phyloP scores from a whole-genome alignment of 208 protist species.

The Leishmania tropica region DNA sequence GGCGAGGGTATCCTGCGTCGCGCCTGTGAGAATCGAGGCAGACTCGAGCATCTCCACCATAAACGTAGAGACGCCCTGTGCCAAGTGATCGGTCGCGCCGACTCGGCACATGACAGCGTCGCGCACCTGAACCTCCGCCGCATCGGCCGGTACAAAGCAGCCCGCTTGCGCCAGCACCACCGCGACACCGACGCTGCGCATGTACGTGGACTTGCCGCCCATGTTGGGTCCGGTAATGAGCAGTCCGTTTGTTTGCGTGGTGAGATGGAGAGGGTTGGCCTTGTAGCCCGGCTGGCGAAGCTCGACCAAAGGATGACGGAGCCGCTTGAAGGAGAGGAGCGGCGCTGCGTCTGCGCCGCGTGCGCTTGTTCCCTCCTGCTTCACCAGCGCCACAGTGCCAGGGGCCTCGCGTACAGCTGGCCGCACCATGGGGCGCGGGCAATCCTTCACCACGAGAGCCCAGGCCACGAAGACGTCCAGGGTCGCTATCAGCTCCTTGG shows the following conservation, averaged over 20 bases:
- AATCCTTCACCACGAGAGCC: slow-evolving; percentile 85
- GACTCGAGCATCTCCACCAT: slow-evolving; percentile 99
- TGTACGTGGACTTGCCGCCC: slow-evolving; percentile 99
- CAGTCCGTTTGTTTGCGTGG: slow-evolving; percentile 65
- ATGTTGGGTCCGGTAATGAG: slow-evolving; percentile 96
- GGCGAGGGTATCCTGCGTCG: slow-evolving; percentile 95
- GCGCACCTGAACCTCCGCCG: slow-evolving; percentile 74
- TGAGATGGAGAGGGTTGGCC: slow-evolving; percentile 85
- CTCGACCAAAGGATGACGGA: slow-evolving; percentile 90
- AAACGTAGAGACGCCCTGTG: slow-evolving; percentile 98
- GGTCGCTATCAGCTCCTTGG: slow-evolving; percentile 91
- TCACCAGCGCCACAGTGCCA: slow-evolving; percentile 8
- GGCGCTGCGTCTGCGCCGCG: neutral
- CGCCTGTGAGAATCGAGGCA: slow-evolving; percentile 93
- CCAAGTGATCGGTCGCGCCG: slow-evolving; percentile 97
- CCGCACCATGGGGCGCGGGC: slow-evolving; percentile 91
- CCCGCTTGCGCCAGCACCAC: slow-evolving; percentile 99
- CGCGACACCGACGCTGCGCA: slow-evolving; percentile 96
- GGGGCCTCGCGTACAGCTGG: slow-evolving; percentile 56
- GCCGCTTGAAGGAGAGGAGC: slow-evolving; percentile 70
- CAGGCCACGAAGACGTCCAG: slow-evolving; percentile 96
- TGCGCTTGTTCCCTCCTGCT: slow-evolving; percentile 7
- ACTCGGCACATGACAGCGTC: slow-evolving; percentile 98
- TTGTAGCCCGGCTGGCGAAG: slow-evolving; percentile 77
- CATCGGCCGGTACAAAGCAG: slow-evolving; percentile 98